These are phyloP conservation scores for Trametes pubescens DNA, from an alignment of 1,284 basidiomycete genomes.

Conservation along the genomic window DNA sequence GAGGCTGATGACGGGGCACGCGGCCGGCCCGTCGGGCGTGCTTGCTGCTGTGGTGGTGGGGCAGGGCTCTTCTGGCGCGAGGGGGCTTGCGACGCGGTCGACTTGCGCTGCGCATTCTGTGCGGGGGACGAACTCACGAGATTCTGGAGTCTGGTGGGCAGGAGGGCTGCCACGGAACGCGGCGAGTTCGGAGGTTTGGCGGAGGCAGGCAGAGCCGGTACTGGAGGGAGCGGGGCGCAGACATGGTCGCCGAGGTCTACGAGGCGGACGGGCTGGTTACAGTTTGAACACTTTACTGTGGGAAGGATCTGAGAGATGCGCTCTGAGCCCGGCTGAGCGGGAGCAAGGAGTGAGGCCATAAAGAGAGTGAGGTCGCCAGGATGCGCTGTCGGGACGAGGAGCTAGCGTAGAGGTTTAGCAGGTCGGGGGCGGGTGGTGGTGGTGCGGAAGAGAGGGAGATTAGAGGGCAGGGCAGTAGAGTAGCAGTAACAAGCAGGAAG, in stretches of 20 bases:
- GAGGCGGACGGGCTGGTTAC: conserved; percentile 72
- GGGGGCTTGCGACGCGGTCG: conserved; percentile 35
- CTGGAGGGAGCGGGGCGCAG: conserved; percentile 60
- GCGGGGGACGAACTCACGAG: conserved; percentile 37
- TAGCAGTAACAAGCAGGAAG: conserved; percentile 18
- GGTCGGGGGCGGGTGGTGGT: conserved; percentile 11
- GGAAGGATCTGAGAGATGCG: conserved; percentile 83
- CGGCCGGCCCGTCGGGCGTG: conserved; percentile 18
- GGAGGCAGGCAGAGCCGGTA: conserved; percentile 44
- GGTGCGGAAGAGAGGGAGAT: conserved; percentile 25
- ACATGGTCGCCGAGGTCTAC: conserved; percentile 77
- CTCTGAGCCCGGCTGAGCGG: conserved; percentile 39
- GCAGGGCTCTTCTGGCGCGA: conserved; percentile 35
- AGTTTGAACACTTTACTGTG: conserved; percentile 84
- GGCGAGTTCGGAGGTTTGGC: conserved; percentile 44
- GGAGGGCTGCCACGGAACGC: conserved; percentile 45
- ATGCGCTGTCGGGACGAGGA: conserved; percentile 29
- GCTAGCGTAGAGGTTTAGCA: conserved; percentile 24
- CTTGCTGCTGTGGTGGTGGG: conserved; percentile 20
- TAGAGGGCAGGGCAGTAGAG: conserved; percentile 24
- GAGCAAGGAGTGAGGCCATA: conserved; percentile 54
- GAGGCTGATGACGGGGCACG: conserved; percentile 34
- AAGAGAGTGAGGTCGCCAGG: conserved; percentile 32
- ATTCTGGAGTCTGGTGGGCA: conserved; percentile 40
- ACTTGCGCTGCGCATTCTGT: conserved; percentile 33